Base-by-base conservation (phyloP, 78 protist species). In the Mastigamoeba balamuthi region DNA sequence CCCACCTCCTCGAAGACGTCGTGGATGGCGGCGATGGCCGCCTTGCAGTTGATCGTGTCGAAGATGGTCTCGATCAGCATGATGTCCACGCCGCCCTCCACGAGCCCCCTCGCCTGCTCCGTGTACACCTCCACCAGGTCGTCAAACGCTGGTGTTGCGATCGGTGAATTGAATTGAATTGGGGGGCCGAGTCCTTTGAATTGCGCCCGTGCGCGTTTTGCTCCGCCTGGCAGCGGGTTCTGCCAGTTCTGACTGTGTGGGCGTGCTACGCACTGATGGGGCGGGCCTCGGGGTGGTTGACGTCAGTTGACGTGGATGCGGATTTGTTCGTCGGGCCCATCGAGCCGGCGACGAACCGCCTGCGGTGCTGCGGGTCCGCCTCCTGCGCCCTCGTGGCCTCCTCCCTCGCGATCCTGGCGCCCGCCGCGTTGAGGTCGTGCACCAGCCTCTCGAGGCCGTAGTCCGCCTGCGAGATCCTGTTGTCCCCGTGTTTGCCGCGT, bases 1-100 rank as follows among this genome's bases (percentile, higher is more conserved):
- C 66, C 40, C 36, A 28, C 72, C 38, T 81, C 81, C 41, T 96
- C 96, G 40, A 83, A 89, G 73, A 71, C 76, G 40, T 70, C 75
- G 40, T 92, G 88, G 38, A 92, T 76, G 10, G 98, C 99, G 40
- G 81, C 93, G 39, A 94, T 6, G 25, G 86, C 79, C 8, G 81
- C 90, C 79, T 97, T 97, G 64, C 94, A 84, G 87, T 98, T 98
- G 69, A 94, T 82, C 10, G 98, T 94, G 76, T 98, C 99, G 82
- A 97, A 95, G 71, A 96, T 93, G 58, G 99, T 98, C 82, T 98
- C 99, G 6, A 98, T 91, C 38, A 96, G 80, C 27, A 98, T 65
- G 17, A 98, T 66, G 82, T 98, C 98, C 6, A 80, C 87, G 38
- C 98, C 98, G 17, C 98, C 99, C 37, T 92, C 98, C 9, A 89